These are phyloP conservation scores for Camelina neglecta DNA, from an alignment of 345 rosid genomes.

Conservation along the genomic window DNA sequence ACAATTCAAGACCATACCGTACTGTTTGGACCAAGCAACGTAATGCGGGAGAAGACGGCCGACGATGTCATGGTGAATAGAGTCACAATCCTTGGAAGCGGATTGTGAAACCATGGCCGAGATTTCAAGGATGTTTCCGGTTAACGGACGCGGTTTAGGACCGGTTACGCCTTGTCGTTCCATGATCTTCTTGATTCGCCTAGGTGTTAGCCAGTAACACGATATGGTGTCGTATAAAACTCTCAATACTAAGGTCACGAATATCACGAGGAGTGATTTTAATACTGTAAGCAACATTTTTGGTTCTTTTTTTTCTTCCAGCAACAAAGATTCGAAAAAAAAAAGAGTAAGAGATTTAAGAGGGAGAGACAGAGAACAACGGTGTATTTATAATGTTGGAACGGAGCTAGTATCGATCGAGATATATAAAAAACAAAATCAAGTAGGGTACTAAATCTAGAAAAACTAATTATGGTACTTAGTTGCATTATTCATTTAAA, in stretches of 20 bases:
- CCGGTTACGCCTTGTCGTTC: constrained; percentile 89
- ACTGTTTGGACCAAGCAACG: constrained; percentile 74
- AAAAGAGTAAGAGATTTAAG: not conserved
- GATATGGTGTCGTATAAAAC: constrained; percentile 59
- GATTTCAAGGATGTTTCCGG: constrained; percentile 84
- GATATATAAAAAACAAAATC: not conserved
- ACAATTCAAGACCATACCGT: constrained; percentile 51
- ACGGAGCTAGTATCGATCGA: not conserved
- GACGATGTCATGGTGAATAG: constrained; percentile 75
- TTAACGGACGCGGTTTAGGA: constrained; percentile 72
- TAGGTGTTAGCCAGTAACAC: constrained; percentile 75
- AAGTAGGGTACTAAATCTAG: constrained; percentile 18
- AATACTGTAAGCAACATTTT: constrained; percentile 42
- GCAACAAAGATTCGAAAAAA: constrained; percentile 22
- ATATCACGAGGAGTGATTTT: constrained; percentile 41
- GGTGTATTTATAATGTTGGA: constrained; percentile 29
- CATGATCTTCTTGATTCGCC: constrained; percentile 81
- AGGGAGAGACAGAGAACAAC: not conserved
- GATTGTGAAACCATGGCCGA: constrained; percentile 64
- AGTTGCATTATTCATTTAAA: constrained; percentile 3
- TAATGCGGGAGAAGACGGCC: constrained; percentile 88
- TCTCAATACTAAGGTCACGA: constrained; percentile 47
- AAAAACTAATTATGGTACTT: constrained; percentile 13
- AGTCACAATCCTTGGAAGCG: constrained; percentile 64
- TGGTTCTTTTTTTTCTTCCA: not conserved